Percentiles rank a stretch among this genome's conserved stretches.
These are phyloP conservation scores for Amoebophrya sp. DNA, from an alignment of 169 alveolate genomes.

Conservation along the genomic window DNA sequence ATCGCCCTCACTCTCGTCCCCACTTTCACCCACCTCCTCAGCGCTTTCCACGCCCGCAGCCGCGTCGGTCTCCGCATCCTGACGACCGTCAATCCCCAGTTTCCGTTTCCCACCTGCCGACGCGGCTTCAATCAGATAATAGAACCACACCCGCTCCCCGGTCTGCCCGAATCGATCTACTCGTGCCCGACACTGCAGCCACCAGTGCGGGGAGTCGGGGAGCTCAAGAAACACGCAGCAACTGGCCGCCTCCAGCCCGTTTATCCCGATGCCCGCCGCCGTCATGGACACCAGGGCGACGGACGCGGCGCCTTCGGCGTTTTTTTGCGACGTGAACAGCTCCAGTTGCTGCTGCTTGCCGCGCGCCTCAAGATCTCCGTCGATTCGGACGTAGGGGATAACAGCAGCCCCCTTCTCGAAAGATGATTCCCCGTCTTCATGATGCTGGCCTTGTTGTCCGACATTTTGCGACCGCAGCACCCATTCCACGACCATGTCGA, in stretches of 20 bases:
- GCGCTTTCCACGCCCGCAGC: no score
- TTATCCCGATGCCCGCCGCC: background rate
- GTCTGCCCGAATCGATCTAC: background rate
- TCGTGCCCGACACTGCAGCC: background rate
- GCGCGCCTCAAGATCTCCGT: background rate
- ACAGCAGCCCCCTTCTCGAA: background rate
- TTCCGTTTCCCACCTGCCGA: no score
- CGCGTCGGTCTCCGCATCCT: no score
- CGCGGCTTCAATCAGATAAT: no score
- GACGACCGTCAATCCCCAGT: no score
- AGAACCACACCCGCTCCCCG: no score
- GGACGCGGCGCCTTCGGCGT: background rate
- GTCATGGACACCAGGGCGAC: background rate
- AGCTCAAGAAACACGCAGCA: background rate
- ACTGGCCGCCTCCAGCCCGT: background rate
- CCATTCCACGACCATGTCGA: background rate
- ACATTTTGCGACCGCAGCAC: background rate
- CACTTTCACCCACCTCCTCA: no score
- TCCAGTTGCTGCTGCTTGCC: background rate
- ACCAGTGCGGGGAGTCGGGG: background rate
- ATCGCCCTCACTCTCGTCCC: no score
- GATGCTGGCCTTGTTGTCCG: no score
- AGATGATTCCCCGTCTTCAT: background rate
- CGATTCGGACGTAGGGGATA: background rate
- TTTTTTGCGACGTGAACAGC: background rate